These are phyloP conservation scores for Umbelopsis ramanniana DNA, from an alignment of 192 early-diverging fungal genomes.

Conservation along the genomic window DNA sequence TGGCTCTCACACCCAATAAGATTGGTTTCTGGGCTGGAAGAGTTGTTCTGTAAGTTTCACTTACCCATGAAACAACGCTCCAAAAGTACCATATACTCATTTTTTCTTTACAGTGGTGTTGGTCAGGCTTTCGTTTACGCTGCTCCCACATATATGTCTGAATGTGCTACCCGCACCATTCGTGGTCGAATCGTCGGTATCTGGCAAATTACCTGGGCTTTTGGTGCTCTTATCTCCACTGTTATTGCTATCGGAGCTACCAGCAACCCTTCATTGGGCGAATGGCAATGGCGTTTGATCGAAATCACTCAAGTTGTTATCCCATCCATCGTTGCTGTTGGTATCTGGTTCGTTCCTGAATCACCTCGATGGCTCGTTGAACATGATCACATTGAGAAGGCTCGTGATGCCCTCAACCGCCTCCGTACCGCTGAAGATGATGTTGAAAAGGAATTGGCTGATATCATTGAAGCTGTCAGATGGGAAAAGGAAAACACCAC, in stretches of 20 bases:
- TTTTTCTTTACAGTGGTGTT: background rate
- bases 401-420: conserved; percentile 59
- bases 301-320: conserved; percentile 70
- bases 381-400: conserved; percentile 66
- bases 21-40: conserved; percentile 16
- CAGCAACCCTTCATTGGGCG: background rate
- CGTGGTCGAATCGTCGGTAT: conserved; percentile 82
- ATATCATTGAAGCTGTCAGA: conserved; percentile 66
- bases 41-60: conserved; percentile 19
- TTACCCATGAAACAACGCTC: too few species aligned
- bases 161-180: conserved; percentile 72
- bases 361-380: conserved; percentile 83
- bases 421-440: conserved; percentile 63
- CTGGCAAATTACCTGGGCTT: conserved; percentile 80
- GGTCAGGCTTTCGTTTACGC: conserved; percentile 24
- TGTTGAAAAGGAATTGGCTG: conserved; percentile 61
- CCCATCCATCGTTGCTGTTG: conserved; percentile 61
- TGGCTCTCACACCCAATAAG: background rate
- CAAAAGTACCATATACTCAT: background rate
- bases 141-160: conserved; percentile 52
- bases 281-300: conserved; percentile 20
- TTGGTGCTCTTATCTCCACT: conserved; percentile 8
- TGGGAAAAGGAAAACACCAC: conserved; percentile 56
- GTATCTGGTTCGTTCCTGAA: conserved; percentile 76
- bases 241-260: conserved; percentile 13